Evolutionary conservation across 2,329 filamentous ascomycete genomes (phyloP).

Genomic region (Fusarium sp.): DNA sequence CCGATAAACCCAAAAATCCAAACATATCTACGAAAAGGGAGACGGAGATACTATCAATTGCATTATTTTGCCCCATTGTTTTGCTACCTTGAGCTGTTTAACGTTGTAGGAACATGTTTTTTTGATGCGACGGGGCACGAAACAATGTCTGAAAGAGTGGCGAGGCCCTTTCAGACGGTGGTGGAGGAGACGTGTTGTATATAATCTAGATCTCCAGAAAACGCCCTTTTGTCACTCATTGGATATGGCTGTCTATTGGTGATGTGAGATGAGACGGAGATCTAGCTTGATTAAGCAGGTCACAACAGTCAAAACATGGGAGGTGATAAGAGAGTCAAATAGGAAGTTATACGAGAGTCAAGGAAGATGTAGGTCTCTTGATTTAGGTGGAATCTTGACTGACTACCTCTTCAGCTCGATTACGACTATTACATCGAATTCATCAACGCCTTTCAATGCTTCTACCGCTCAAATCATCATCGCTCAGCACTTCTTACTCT

Average conservation of each 20-base stretch:
- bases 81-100: conserved; percentile 18
- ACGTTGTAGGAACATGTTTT: conserved; percentile 35
- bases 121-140: conserved; percentile 20
- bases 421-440: neutral
- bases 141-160: conserved; percentile 5
- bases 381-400: neutral
- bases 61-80: conserved; percentile 28
- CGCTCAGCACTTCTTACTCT: conserved; percentile 32
- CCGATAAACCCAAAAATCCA: conserved; percentile 64
- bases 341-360: neutral
- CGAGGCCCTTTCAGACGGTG: conserved; percentile 26
- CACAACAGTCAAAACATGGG: neutral
- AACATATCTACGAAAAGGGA: conserved; percentile 29
- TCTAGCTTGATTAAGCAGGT: neutral
- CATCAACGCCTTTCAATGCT: neutral
- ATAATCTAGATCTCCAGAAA: conserved; percentile 47
- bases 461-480: neutral
- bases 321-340: neutral
- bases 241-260: neutral
- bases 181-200: conserved; percentile 38
- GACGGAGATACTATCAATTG: conserved; percentile 13
- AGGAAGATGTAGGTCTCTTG: neutral
- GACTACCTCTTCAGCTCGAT: neutral
- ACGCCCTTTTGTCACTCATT: conserved; percentile 42
- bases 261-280: neutral